phyloP scores from a whole-genome alignment of 139 green algal genomes.

The Chlamydomonas incerta region DNA sequence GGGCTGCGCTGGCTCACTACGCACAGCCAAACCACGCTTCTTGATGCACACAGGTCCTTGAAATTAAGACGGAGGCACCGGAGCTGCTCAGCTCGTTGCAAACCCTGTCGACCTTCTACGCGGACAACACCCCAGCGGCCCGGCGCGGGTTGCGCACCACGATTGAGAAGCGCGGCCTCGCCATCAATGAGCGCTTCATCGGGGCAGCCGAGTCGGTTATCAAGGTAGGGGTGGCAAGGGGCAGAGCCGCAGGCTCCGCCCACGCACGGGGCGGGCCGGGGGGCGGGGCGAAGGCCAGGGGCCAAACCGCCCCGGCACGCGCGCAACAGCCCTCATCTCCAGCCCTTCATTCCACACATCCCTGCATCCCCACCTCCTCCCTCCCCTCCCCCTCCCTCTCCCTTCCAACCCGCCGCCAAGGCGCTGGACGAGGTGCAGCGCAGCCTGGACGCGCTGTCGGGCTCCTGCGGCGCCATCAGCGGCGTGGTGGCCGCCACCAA shows the following conservation, averaged over 20 bases:
- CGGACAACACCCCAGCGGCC: constrained; percentile 73
- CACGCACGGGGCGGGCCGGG: too few species aligned
- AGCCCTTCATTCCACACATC: too few species aligned
- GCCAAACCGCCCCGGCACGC: too few species aligned
- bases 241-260: too few species aligned
- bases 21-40: too few species aligned
- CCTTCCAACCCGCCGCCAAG: too few species aligned
- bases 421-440: constrained; percentile 84
- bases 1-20: too few species aligned
- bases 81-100: constrained; percentile 83
- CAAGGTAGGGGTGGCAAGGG: constrained; percentile 48
- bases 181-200: constrained; percentile 86
- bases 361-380: too few species aligned
- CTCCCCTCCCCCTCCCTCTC: too few species aligned
- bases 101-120: constrained; percentile 84
- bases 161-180: constrained; percentile 82
- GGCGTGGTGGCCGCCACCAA: constrained; percentile 54
- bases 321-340: too few species aligned
- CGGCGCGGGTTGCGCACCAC: constrained; percentile 67
- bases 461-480: constrained; percentile 72
- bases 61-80: constrained; percentile 86
- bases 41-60: constrained; percentile 78
- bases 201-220: constrained; percentile 75
- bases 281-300: too few species aligned
- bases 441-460: constrained; percentile 79